Conservation (phyloP, 306 rosid species). For the Mucuna pruriens region DNA sequence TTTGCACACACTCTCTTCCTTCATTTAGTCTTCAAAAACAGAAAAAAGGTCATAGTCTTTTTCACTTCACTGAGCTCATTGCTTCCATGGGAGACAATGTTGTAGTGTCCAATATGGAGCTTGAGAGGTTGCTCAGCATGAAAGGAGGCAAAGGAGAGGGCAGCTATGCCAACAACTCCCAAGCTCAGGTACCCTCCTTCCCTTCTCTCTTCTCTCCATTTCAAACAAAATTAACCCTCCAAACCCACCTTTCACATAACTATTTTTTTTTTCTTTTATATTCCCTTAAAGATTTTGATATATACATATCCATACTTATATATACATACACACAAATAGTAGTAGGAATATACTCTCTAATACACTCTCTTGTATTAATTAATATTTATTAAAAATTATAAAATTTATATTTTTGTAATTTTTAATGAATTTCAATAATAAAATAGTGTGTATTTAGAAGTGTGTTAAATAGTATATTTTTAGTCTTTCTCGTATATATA, state of each 20-base stretch:
- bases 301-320: not conserved
- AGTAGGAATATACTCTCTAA: too few relatives aligned
- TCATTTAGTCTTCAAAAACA: not conserved
- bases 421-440: too few relatives aligned
- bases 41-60: not conserved
- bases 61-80: slow-evolving; percentile 27
- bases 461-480: too few relatives aligned
- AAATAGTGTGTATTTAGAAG: too few relatives aligned
- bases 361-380: too few relatives aligned
- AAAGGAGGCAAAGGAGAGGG: slow-evolving; percentile 96
- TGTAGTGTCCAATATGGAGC: slow-evolving; percentile 76
- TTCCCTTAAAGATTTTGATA: not conserved
- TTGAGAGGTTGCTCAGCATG: slow-evolving; percentile 88
- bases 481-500: too few relatives aligned
- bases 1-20: slow-evolving; percentile 11
- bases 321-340: not conserved
- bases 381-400: too few relatives aligned
- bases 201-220: not conserved
- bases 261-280: not conserved
- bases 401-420: too few relatives aligned
- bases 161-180: slow-evolving; percentile 97
- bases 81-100: slow-evolving; percentile 68
- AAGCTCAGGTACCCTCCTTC: slow-evolving; percentile 64
- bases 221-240: not conserved
- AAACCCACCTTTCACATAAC: not conserved